Percentiles rank a stretch among this genome's conserved stretches.
These are phyloP conservation scores for Xerocomellus chrysenteron DNA, from an alignment of 768 basidiomycete genomes.

Conservation along the genomic window DNA sequence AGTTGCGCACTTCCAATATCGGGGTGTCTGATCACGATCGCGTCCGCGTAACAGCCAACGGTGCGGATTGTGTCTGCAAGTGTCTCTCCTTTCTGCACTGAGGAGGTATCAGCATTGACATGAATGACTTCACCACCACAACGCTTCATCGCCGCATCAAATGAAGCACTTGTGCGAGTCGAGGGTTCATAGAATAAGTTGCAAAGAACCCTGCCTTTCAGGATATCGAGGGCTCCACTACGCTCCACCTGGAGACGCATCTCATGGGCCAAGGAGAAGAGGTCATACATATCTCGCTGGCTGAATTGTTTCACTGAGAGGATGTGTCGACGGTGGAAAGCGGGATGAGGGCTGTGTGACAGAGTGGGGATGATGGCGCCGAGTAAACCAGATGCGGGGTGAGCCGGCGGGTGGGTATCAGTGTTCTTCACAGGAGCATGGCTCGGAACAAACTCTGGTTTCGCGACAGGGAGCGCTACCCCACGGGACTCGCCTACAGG, in stretches of 20 bases:
- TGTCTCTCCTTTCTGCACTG: constrained; percentile 91
- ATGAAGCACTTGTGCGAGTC: constrained; percentile 92
- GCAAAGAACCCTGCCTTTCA: constrained; percentile 88
- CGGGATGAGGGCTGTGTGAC: constrained; percentile 57
- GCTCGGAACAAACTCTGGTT: constrained; percentile 30
- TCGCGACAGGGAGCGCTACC: constrained; percentile 16
- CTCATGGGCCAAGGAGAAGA: constrained; percentile 94
- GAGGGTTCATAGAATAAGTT: constrained; percentile 97
- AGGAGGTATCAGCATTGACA: constrained; percentile 76
- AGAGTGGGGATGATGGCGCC: constrained; percentile 18
- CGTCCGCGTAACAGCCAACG: constrained; percentile 92
- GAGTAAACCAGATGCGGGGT: constrained; percentile 7
- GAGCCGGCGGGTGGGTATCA: constrained; percentile 20
- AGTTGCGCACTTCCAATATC: constrained; percentile 90
- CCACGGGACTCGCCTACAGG: constrained; percentile 30
- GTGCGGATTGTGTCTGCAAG: constrained; percentile 93
- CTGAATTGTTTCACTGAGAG: constrained; percentile 93
- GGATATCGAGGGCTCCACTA: constrained; percentile 80
- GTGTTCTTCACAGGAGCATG: constrained; percentile 34
- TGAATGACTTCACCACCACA: constrained; percentile 95
- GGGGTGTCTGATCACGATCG: constrained; percentile 92
- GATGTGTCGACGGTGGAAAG: constrained; percentile 92
- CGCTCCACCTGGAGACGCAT: constrained; percentile 97
- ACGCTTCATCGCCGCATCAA: constrained; percentile 98
- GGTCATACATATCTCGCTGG: constrained; percentile 84